These are phyloP conservation scores for Dentipellis sp. DNA, from an alignment of 768 basidiomycete species.

Conservation along the genomic window DNA sequence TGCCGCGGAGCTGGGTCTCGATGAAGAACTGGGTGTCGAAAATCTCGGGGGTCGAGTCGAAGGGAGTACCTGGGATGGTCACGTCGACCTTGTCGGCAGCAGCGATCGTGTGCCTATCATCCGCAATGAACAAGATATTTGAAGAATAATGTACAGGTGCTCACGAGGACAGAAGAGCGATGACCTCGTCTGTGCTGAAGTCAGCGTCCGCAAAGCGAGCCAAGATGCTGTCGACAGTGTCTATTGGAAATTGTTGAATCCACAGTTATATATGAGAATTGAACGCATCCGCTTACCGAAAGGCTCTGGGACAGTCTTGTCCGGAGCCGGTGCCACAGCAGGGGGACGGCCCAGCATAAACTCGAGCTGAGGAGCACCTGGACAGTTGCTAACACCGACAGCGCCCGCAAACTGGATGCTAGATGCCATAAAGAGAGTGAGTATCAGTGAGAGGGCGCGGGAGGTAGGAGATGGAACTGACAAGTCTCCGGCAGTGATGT, in stretches of 20 bases:
- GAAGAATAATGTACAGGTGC: not conserved
- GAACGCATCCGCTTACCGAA: not conserved
- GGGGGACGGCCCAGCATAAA: constrained; percentile 30
- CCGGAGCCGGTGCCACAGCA: constrained; percentile 21
- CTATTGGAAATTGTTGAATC: constrained; percentile 1
- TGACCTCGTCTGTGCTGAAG: constrained; percentile 24
- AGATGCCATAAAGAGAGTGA: not conserved
- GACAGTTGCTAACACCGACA: constrained; percentile 28
- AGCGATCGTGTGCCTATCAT: constrained; percentile 12
- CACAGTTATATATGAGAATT: not conserved
- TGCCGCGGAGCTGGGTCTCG: constrained; percentile 35
- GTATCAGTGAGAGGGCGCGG: not conserved
- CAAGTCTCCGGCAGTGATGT: constrained; percentile 38
- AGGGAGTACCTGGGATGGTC: constrained; percentile 26
- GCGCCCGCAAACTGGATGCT: constrained; percentile 28
- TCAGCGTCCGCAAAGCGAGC: constrained; percentile 26
- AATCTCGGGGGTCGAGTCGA: constrained; percentile 35
- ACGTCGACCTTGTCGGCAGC: constrained; percentile 16
- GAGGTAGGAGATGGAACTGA: constrained; percentile 16
- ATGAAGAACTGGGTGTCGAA: constrained; percentile 40
- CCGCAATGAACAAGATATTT: not conserved
- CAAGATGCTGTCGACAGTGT: constrained; percentile 18
- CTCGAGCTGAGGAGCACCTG: constrained; percentile 28
- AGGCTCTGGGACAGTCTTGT: constrained; percentile 24
- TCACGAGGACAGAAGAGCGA: constrained; percentile 26